Evolutionary conservation across 495 filamentous ascomycete species (phyloP), one percentile per base, ranked within the genome.

Genomic region (Penicillium egyptiacum): DNA sequence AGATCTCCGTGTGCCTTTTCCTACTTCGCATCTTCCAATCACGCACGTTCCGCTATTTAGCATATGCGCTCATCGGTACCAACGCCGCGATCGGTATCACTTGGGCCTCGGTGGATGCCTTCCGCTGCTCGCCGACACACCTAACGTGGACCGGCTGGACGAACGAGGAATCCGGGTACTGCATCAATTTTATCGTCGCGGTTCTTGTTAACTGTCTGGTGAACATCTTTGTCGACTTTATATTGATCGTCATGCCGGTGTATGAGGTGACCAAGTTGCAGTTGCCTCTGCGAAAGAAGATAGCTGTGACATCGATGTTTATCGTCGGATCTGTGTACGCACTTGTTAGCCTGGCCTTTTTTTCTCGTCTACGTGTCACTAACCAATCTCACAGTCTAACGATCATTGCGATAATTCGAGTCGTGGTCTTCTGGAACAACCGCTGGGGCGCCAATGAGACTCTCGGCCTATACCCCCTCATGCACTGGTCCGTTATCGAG

Each of bases 1-100:
- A 82, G 44, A 75, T 74, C 49, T 83, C 81, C 25, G 84, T 68
- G 43, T 75, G 72, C 53, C 69, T 80, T 17, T 86, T 78, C 59
- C 63, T 77, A 14, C 65, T 77, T 1, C 70, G 72, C 1, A 74
- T 75, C 46, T 77, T 73, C 61, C 65, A 73, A 44, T 68, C 68
- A 7, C 60, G 57, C 42, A 25, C 50, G 16, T 76, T 73, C 62
- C 70, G 73, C 22, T 67, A 60, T 31, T 51, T 61, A 39, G 52
- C 69, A 6, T 75, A 72, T 30, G 56, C 23, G 2, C 56, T 76
- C 7, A 75, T 76, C 20, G 72, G 20, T 0, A 33, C 71, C 20
- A 72, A 75, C 23, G 53, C 66, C 17, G 50, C 63, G 22, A 71
- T 71, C 39, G 70, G 63, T 16, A 59, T 72, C 12, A 65, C 69